These are phyloP conservation scores for Candida dajiaensis DNA, from an alignment of 805 yeast species.

Conservation along the genomic window DNA sequence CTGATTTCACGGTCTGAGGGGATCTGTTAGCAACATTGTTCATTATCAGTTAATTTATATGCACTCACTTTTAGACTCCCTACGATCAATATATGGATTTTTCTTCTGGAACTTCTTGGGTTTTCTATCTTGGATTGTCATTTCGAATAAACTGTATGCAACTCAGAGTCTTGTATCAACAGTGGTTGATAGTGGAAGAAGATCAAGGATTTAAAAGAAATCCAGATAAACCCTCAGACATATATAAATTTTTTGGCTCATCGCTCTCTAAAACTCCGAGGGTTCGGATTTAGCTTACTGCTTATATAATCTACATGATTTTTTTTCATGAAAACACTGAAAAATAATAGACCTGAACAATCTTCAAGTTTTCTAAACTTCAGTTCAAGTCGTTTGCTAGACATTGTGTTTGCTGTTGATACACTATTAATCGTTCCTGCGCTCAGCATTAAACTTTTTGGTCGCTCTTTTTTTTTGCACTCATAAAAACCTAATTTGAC, in stretches of 20 bases:
- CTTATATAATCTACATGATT: too few relatives aligned
- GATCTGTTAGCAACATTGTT: slow-evolving; percentile 18
- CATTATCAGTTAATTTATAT: not conserved
- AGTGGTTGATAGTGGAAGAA: too few relatives aligned
- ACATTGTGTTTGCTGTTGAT: not conserved
- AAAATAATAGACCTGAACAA: not conserved
- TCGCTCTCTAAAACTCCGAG: not conserved
- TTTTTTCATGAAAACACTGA: not conserved
- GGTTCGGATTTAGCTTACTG: not conserved
- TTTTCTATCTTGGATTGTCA: slow-evolving; percentile 4
- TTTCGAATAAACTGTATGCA: not conserved
- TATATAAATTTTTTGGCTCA: not conserved
- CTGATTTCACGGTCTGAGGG: slow-evolving; percentile 61
- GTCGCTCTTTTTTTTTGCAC: not conserved
- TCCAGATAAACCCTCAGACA: too few relatives aligned
- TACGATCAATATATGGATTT: slow-evolving; percentile 20
- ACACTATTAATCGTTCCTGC: not conserved
- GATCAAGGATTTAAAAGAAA: too few relatives aligned
- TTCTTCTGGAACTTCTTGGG: slow-evolving; percentile 11
- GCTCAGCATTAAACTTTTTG: not conserved
- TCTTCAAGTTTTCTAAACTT: not conserved
- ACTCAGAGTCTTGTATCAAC: too few relatives aligned
- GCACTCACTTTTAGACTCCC: slow-evolving; percentile 19
- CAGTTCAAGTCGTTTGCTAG: not conserved
- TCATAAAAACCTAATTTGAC: not conserved